Conservation (phyloP, 1,284 basidiomycete genomes). For the Papiliotrema terrestris region DNA sequence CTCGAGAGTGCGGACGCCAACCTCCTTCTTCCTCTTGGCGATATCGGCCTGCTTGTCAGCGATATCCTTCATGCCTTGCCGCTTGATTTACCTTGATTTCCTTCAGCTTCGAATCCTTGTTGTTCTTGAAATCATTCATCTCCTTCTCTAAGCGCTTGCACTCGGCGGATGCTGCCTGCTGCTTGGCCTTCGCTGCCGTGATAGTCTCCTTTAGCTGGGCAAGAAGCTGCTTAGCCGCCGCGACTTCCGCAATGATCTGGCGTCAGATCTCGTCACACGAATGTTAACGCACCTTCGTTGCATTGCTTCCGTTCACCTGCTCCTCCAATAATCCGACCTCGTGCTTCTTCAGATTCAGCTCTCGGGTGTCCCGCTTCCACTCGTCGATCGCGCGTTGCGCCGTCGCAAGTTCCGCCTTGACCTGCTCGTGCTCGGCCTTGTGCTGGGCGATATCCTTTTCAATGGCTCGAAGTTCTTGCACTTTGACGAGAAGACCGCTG, state of each 20-base stretch:
- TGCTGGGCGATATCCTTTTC: conserved; percentile 62
- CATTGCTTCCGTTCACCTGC: conserved; percentile 85
- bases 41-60: conserved; percentile 61
- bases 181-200: conserved; percentile 66
- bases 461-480: conserved; percentile 71
- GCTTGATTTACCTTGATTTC: conserved; percentile 72
- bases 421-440: conserved; percentile 54
- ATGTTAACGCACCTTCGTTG: conserved; percentile 57
- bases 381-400: conserved; percentile 61
- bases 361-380: conserved; percentile 65
- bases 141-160: conserved; percentile 86
- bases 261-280: neutral
- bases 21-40: conserved; percentile 69
- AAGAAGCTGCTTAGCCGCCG: conserved; percentile 66
- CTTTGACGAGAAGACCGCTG: conserved; percentile 73
- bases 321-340: conserved; percentile 77
- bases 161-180: conserved; percentile 71
- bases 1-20: conserved; percentile 73
- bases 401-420: conserved; percentile 60
- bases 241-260: conserved; percentile 78
- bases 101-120: conserved; percentile 94
- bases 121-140: conserved; percentile 97
- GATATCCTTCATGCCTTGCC: neutral
- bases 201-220: conserved; percentile 64
- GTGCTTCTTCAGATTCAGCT: conserved; percentile 86